Evolutionary conservation across 2,329 filamentous ascomycete species (phyloP).

Genomic region (Ilyonectria robusta): DNA sequence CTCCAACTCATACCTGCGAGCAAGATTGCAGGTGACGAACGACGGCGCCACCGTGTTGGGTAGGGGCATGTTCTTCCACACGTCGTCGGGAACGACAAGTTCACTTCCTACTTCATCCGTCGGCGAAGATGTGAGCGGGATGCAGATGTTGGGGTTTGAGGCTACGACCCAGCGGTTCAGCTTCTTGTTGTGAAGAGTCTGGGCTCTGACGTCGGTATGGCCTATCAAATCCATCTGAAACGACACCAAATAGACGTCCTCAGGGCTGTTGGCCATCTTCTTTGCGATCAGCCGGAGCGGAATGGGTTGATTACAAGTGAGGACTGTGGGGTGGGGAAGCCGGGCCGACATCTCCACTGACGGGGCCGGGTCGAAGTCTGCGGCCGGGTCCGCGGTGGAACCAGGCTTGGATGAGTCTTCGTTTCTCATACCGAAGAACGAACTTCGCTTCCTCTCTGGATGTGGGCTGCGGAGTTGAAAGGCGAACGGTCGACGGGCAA

Average conservation of each 20-base stretch:
- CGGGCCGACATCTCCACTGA: conserved; percentile 84
- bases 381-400: conserved; percentile 44
- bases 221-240: conserved; percentile 87
- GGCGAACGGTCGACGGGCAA: conserved; percentile 79
- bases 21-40: conserved; percentile 91
- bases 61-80: conserved; percentile 81
- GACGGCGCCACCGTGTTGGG: conserved; percentile 90
- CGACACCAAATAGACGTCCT: conserved; percentile 81
- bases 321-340: conserved; percentile 86
- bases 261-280: conserved; percentile 78
- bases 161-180: conserved; percentile 82
- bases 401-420: conserved; percentile 46
- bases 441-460: conserved; percentile 66
- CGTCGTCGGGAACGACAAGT: conserved; percentile 74
- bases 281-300: conserved; percentile 86
- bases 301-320: conserved; percentile 90
- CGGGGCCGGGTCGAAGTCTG: conserved; percentile 61
- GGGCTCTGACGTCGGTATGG: conserved; percentile 83
- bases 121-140: conserved; percentile 73
- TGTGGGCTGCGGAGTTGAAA: conserved; percentile 62
- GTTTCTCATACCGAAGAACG: conserved; percentile 68
- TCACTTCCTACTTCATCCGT: conserved; percentile 75
- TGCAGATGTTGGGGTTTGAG: conserved; percentile 78
- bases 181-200: conserved; percentile 80
- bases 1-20: conserved; percentile 86